Evolutionary conservation across 2,329 filamentous ascomycete species (phyloP), one percentile per base, ranked within the genome.

Genomic region (Verticillium dahliae): DNA sequence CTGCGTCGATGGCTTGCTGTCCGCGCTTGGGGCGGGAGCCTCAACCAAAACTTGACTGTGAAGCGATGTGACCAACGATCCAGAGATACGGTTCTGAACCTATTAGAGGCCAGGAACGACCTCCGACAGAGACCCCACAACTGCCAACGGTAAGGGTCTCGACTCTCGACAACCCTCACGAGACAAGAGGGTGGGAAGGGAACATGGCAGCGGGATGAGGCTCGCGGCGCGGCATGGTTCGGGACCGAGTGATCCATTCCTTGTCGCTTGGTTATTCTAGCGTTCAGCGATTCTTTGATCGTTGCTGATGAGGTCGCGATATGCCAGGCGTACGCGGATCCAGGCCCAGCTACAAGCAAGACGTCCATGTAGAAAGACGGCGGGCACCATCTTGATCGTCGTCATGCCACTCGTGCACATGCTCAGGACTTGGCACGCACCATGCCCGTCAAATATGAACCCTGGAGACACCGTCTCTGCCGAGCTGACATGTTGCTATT

Each of bases 121-220:
- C 33, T 35, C 55, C 34, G n/a, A 57, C 7, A 38, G 55, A 37
- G 34, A 34, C 55, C n/a, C 31, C n/a, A 27, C 34, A 14, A 34
- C 33, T 31, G 4, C 34, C 55, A 37, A 37, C 18, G n/a, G 14
- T 56, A 31, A 33, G 27, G 54, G 54, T 34, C 31, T 34, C 15
- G n/a, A 57, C 55, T 22, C 18, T 22, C 18, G 18, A 22, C 18
- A 22, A 27, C 33, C 55, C 34, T 37, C 31, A 22, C 27, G 34
- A 11, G 38, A 39, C 37, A 6, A 41, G 57, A 58, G 57, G 57
- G 57, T 58, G 57, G 41, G 38, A 58, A 50, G 57, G 27, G 34
- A 50, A 58, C 57, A 50, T 34, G 57, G 57, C 27, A 50, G 35
- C 57, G 57, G 57, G 57, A 50, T 41, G 57, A 41, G 22, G 38